Evolutionary conservation across 768 basidiomycete species (phyloP).

Genomic region (Lanmaoa pseudosensibilis): DNA sequence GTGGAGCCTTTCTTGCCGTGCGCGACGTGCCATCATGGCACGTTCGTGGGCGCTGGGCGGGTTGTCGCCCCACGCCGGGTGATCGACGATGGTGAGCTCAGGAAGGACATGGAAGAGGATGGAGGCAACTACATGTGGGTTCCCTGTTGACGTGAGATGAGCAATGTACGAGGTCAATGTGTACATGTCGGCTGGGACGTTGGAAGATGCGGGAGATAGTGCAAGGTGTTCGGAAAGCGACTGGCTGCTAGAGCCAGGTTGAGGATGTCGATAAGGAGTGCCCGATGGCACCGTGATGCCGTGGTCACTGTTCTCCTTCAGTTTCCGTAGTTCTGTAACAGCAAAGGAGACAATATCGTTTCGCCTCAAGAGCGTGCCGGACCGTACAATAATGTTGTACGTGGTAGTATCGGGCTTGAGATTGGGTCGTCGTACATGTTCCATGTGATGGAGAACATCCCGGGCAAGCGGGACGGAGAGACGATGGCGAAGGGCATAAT

Average conservation of each 20-base stretch:
- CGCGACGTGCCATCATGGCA: slow-evolving; percentile 22
- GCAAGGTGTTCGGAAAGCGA: slow-evolving; percentile 16
- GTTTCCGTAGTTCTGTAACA: slow-evolving; percentile 35
- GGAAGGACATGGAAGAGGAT: slow-evolving; percentile 60
- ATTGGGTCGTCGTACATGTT: slow-evolving; percentile 37
- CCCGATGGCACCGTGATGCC: slow-evolving; percentile 24
- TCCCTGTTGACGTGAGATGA: slow-evolving; percentile 52
- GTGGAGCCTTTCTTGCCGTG: slow-evolving; percentile 34
- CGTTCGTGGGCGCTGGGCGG: slow-evolving; percentile 29
- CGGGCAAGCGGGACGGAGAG: slow-evolving; percentile 49
- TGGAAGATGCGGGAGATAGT: slow-evolving; percentile 13
- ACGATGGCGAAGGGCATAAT: slow-evolving; percentile 66
- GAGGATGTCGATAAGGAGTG: neutral
- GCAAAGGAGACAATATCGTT: slow-evolving; percentile 43
- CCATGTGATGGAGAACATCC: slow-evolving; percentile 57
- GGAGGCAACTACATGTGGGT: slow-evolving; percentile 42
- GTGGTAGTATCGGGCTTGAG: slow-evolving; percentile 51
- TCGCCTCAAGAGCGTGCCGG: slow-evolving; percentile 49
- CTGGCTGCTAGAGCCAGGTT: neutral
- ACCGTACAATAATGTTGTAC: slow-evolving; percentile 59
- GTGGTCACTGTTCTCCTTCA: slow-evolving; percentile 21
- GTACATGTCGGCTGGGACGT: slow-evolving; percentile 39
- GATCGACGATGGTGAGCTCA: slow-evolving; percentile 41
- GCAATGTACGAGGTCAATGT: slow-evolving; percentile 54
- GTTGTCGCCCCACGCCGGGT: slow-evolving; percentile 38